Conservation (phyloP, 2,329 filamentous ascomycete genomes). For the Mariannaea sp. region DNA sequence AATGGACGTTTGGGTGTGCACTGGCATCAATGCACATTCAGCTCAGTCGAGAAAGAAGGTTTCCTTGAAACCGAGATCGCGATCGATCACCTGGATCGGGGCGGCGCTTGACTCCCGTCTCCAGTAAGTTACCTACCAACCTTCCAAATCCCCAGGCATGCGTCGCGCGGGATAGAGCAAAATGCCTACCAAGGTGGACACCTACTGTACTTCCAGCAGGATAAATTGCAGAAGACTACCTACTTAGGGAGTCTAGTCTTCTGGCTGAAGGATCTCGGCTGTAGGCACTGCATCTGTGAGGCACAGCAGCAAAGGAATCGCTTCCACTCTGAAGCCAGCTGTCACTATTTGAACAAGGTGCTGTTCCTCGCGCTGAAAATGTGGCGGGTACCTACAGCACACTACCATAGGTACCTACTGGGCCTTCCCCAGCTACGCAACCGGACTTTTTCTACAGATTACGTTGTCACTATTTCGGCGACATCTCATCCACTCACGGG, state of each 20-base stretch:
- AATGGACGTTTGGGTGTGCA: background rate
- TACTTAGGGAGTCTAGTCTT: too few species aligned
- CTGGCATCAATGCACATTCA: background rate
- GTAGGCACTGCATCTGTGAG: slow-evolving; percentile 6
- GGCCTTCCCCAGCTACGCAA: background rate
- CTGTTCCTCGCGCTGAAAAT: background rate
- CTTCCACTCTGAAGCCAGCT: background rate
- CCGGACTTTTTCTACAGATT: slow-evolving; percentile 10
- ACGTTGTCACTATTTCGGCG: too few species aligned
- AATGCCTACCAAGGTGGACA: background rate
- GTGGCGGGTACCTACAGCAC: background rate
- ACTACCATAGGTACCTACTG: background rate
- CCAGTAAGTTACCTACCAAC: background rate
- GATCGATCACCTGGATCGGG: slow-evolving; percentile 13
- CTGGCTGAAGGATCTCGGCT: too few species aligned
- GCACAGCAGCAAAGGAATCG: slow-evolving; percentile 13
- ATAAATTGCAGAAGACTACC: too few species aligned
- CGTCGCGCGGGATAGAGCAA: too few species aligned
- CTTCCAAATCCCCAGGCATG: too few species aligned
- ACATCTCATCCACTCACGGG: too few species aligned
- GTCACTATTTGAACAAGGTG: too few species aligned
- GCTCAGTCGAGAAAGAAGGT: background rate
- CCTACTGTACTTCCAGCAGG: background rate
- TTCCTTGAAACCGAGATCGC: slow-evolving; percentile 6
- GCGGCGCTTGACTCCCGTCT: slow-evolving; percentile 12